Evolutionary conservation across 2,329 filamentous ascomycete species (phyloP).

Genomic region (Aspergillus pseudonomiae): DNA sequence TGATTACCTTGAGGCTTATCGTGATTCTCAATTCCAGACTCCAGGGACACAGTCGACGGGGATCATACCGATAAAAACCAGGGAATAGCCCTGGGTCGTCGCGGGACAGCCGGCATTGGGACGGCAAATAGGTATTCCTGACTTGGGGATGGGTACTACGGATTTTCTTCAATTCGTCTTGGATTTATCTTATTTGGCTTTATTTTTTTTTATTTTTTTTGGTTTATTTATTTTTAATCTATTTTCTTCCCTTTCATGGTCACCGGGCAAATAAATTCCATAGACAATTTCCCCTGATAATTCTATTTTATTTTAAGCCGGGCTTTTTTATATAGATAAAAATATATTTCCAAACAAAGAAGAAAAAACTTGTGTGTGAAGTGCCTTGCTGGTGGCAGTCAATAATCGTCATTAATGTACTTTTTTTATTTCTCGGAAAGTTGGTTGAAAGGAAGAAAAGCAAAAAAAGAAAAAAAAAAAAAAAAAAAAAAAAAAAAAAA

Average conservation of each 20-base stretch:
- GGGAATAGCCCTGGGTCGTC: constrained; percentile 14
- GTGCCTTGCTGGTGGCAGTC: constrained; percentile 3
- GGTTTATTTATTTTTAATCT: neutral
- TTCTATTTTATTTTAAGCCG: neutral
- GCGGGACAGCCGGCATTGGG: constrained; percentile 16
- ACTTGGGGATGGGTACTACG: neutral
- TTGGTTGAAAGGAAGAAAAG: neutral
- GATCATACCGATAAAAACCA: constrained; percentile 14
- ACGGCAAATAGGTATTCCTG: constrained; percentile 15
- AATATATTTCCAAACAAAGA: neutral
- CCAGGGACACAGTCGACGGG: neutral
- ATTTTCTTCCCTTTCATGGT: neutral
- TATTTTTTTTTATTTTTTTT: neutral
- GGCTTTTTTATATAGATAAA: neutral
- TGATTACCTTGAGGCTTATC: constrained; percentile 1
- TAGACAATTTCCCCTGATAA: neutral
- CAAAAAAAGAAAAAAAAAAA: neutral
- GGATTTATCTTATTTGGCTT: neutral
- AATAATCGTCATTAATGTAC: constrained; percentile 4
- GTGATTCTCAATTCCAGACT: neutral
- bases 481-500: neutral
- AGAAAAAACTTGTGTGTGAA: neutral
- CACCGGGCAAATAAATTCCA: neutral
- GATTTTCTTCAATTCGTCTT: neutral
- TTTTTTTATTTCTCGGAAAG: neutral